Percentiles rank a stretch among this genome's conserved stretches.
These are phyloP conservation scores for Mycosphaerella sp. DNA, from an alignment of 2,329 filamentous ascomycete genomes.

Conservation along the genomic window DNA sequence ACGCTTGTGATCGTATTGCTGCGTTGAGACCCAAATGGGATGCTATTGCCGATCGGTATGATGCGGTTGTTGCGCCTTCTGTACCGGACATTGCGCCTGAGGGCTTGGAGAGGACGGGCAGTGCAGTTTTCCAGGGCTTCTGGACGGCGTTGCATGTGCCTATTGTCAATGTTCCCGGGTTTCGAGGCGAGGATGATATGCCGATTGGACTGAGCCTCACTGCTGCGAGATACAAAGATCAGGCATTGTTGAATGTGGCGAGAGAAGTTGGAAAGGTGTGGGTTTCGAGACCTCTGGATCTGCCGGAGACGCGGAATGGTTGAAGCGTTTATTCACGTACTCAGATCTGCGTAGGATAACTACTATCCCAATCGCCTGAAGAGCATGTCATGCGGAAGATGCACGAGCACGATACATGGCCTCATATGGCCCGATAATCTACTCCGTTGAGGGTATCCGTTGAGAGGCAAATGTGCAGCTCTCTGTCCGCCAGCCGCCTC, in stretches of 20 bases:
- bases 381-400: no score
- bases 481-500: no score
- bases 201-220: conserved; percentile 55
- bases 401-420: no score
- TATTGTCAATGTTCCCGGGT: conserved; percentile 59
- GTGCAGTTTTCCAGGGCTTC: conserved; percentile 38
- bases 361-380: no score
- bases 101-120: conserved; percentile 51
- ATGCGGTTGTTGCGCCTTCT: conserved; percentile 54
- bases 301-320: not conserved
- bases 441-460: no score
- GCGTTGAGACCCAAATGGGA: conserved; percentile 52
- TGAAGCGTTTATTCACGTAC: no score
- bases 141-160: conserved; percentile 51
- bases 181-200: conserved; percentile 51
- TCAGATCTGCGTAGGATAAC: no score
- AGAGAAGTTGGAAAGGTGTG: conserved; percentile 39
- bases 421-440: no score
- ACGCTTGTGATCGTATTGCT: conserved; percentile 52
- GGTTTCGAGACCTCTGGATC: not conserved
- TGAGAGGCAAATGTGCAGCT: no score
- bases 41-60: conserved; percentile 46
- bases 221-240: conserved; percentile 42
- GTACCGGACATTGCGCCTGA: conserved; percentile 54
- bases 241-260: conserved; percentile 39